A percentile compares a stretch with the other conserved stretches of the same genome.
Conservation (phyloP, 306 rosid genomes). For the Medicago lupulina region DNA sequence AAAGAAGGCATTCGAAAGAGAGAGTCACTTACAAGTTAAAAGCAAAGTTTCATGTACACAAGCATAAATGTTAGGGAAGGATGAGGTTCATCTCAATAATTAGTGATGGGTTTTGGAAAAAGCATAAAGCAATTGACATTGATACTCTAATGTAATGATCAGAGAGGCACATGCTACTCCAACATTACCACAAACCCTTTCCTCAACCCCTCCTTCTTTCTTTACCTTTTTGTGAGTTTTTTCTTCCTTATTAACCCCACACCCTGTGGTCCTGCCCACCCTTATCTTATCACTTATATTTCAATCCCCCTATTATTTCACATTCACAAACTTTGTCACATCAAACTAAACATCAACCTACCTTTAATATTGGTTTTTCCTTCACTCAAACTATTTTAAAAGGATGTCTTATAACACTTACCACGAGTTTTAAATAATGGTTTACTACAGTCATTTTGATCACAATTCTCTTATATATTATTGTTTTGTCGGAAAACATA, state of each 20-base stretch:
- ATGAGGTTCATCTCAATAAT: constrained; percentile 83
- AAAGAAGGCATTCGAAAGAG: constrained; percentile 40
- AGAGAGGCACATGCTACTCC: constrained; percentile 79
- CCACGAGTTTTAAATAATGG: background rate
- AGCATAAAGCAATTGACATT: constrained; percentile 74
- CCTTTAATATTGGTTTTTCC: constrained; percentile 46
- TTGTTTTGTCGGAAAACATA: background rate
- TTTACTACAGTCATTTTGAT: too few relatives aligned
- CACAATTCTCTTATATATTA: background rate
- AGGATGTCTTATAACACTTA: constrained; percentile 10
- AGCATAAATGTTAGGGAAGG: constrained; percentile 50
- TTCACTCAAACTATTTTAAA: constrained; percentile 45
- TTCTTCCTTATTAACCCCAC: constrained; percentile 49
- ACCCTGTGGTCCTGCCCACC: constrained; percentile 72
- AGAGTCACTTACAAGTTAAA: constrained; percentile 54
- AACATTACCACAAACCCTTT: constrained; percentile 56
- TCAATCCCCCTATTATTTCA: too few relatives aligned
- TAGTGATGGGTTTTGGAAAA: constrained; percentile 55
- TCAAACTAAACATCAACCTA: constrained; percentile 43
- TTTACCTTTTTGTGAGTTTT: constrained; percentile 6
- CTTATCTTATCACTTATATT: constrained; percentile 72
- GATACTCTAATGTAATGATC: constrained; percentile 68
- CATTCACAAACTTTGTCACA: constrained; percentile 79
- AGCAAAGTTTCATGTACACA: constrained; percentile 58
- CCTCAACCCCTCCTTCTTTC: background rate